These are phyloP conservation scores for Camellia oleifera DNA, from an alignment of 179 eudicot species.

Conservation along the genomic window DNA sequence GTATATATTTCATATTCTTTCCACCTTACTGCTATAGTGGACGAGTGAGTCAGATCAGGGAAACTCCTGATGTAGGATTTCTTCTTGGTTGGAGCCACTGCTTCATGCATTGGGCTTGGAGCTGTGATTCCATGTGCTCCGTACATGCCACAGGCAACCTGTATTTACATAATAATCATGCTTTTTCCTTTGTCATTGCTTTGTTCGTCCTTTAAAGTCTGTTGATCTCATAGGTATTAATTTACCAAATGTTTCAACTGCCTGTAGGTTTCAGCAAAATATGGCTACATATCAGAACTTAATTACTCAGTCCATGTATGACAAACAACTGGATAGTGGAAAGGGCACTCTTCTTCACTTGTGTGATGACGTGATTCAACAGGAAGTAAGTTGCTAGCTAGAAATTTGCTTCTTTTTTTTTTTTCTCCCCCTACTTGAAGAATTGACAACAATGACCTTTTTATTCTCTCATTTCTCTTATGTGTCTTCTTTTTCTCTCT, in stretches of 20 bases:
- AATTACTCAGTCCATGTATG: slow-evolving; percentile 94
- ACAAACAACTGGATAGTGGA: slow-evolving; percentile 96
- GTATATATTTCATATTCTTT: too few relatives aligned
- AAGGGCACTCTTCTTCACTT: slow-evolving; percentile 93
- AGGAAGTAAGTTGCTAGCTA: slow-evolving; percentile 63
- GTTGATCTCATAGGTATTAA: not conserved
- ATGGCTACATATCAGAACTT: slow-evolving; percentile 57
- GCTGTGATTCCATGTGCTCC: not conserved
- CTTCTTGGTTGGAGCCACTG: slow-evolving; percentile 4
- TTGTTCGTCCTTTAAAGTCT: not conserved
- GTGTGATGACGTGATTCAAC: slow-evolving; percentile 96
- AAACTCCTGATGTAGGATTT: not conserved
- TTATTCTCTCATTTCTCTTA: too few relatives aligned
- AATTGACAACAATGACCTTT: not conserved
- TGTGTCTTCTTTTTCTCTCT: too few relatives aligned
- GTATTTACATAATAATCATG: not conserved
- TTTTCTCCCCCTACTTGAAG: not conserved
- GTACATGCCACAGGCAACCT: not conserved
- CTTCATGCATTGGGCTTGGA: not conserved
- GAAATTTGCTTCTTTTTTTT: not conserved
- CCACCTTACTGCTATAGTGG: not conserved
- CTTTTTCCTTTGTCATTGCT: not conserved
- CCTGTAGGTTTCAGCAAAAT: slow-evolving; percentile 46
- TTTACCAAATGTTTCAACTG: not conserved
- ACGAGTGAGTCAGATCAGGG: not conserved